Percentiles rank a stretch among this genome's conserved stretches.
phyloP scores from a whole-genome alignment of 2,329 filamentous ascomycete species.

The Phoma sp. region DNA sequence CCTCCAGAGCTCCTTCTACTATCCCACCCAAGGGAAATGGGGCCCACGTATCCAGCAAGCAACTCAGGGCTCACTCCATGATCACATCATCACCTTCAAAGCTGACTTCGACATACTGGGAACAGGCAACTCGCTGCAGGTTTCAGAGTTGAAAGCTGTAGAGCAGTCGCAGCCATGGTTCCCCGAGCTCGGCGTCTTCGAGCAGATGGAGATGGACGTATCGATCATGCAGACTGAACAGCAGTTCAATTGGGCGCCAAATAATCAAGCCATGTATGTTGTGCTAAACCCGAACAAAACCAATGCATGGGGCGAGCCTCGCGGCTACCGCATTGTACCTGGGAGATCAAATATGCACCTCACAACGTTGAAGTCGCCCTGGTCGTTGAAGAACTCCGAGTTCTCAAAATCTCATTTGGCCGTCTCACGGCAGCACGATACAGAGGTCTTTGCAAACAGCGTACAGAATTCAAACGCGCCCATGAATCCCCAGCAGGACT shows the following conservation, averaged over 20 bases:
- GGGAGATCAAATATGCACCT: conserved; percentile 40
- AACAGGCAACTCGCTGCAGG: conserved; percentile 44
- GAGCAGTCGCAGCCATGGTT: conserved; percentile 39
- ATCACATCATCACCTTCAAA: conserved; percentile 52
- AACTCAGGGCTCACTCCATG: conserved; percentile 39
- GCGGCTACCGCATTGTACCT: conserved; percentile 57
- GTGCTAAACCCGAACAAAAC: conserved; percentile 59
- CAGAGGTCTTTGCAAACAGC: conserved; percentile 48
- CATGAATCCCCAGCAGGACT: conserved; percentile 55
- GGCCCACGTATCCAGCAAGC: conserved; percentile 48
- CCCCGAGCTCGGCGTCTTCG: conserved; percentile 40
- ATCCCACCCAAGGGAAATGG: conserved; percentile 41
- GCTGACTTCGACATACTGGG: conserved; percentile 49
- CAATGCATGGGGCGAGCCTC: conserved; percentile 59
- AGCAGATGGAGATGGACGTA: conserved; percentile 40
- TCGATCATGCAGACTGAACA: conserved; percentile 50
- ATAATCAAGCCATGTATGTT: conserved; percentile 56
- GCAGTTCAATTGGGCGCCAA: conserved; percentile 55
- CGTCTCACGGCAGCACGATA: conserved; percentile 53
- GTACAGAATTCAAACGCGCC: conserved; percentile 47
- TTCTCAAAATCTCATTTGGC: conserved; percentile 49
- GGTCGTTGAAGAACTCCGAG: conserved; percentile 41
- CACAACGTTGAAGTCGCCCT: conserved; percentile 45
- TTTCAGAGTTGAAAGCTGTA: conserved; percentile 32
- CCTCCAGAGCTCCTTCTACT: conserved; percentile 42